Evolutionary conservation across 2,329 filamentous ascomycete genomes (phyloP), one percentile per base, ranked within the genome.

Genomic region (Grosmannia penicillata): DNA sequence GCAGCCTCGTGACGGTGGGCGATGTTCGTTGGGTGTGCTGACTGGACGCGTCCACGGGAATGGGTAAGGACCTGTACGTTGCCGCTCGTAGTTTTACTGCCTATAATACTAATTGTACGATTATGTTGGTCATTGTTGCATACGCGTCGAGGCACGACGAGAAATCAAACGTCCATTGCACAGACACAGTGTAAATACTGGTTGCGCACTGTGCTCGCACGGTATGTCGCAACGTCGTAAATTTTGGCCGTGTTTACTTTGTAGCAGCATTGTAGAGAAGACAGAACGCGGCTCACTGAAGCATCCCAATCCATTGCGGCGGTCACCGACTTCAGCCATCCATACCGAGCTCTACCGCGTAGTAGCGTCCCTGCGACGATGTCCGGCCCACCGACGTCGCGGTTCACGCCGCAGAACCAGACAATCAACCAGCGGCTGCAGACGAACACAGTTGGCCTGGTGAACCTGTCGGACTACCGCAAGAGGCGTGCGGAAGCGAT

Each of bases 401-500:
- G 80, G 44, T 94, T 93, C 59, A 78, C 78, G 2, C 68, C 78
- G 30, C 82, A 87, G 53, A 78, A 77, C 45, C 69, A 79, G 48
- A 82, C 82, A 1, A 82, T 83, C 2, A 75, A 89, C 56, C 79
- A 94, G 53, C 68, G 85, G 13, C 69, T 94, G 34, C 89, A 89
- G 43, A 83, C 76, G 38, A 78, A 85, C 52, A 93, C 85, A 0
- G 86, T 95, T 47, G 91, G 91, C 29, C 77, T 98, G 3, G 89
- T 96, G 38, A 75, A 83, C 41, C 77, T 95, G 31, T 85, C 83
- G 47, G 91, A 96, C 55, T 96, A 93, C 58, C 85, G 89, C 58
- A 96, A 98, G 63, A 78, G 91, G 43, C 84, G 89, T 58, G 87
- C 86, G 49, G 85, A 95, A 59, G 84, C 87, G n/a, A 66, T 94